Evolutionary conservation across 164 flowering plant genomes (phyloP).

Genomic region (Euptelea pleiosperma): DNA sequence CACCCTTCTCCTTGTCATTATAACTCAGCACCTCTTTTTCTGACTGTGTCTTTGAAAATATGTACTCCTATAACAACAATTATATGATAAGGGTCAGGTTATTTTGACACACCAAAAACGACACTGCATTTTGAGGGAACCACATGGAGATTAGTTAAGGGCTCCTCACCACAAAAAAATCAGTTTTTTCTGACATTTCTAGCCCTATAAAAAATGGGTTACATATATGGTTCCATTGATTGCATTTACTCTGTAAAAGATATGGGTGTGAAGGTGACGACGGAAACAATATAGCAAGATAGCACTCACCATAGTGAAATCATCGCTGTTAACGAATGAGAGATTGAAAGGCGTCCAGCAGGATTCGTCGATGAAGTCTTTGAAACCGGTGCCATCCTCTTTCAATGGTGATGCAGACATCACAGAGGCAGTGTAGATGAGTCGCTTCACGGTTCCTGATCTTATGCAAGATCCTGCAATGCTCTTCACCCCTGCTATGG

Average conservation of each 20-base stretch:
- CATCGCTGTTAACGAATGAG: slow-evolving; percentile 14
- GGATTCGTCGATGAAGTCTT: slow-evolving; percentile 35
- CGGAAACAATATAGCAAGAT: too few species aligned
- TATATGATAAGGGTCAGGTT: not conserved
- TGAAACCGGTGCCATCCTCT: slow-evolving; percentile 35
- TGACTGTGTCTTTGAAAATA: slow-evolving; percentile 13
- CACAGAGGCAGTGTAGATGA: slow-evolving; percentile 45
- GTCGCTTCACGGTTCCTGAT: slow-evolving; percentile 41
- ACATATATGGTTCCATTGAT: too few species aligned
- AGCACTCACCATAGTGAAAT: too few species aligned
- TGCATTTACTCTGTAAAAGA: too few species aligned
- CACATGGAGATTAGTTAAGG: too few species aligned
- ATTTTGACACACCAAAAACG: too few species aligned
- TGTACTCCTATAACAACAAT: slow-evolving; percentile 2
- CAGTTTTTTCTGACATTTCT: too few species aligned
- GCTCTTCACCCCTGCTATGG: slow-evolving; percentile 31
- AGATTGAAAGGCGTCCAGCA: slow-evolving; percentile 46
- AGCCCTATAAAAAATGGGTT: too few species aligned
- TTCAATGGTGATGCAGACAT: slow-evolving; percentile 40
- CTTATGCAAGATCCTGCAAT: slow-evolving; percentile 33
- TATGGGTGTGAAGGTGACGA: too few species aligned
- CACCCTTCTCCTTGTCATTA: not conserved
- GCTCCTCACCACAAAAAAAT: too few species aligned
- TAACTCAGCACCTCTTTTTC: slow-evolving; percentile 13
- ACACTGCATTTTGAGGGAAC: too few species aligned